Evolutionary conservation across 306 rosid genomes (phyloP).

Genomic region (Mucuna pruriens): DNA sequence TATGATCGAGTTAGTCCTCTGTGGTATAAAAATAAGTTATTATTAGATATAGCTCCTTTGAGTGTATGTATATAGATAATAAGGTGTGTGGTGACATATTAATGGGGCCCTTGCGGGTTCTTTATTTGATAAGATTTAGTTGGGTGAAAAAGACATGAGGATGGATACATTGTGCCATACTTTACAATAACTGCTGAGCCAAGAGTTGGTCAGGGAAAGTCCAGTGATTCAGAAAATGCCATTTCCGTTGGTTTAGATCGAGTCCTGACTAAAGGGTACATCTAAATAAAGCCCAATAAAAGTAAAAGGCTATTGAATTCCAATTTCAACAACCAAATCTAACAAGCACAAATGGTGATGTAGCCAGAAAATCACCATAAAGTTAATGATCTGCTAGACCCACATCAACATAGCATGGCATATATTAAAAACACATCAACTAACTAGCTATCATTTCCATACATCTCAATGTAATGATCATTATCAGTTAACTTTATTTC

Average conservation of each 20-base stretch:
- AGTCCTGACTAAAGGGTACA: slow-evolving; percentile 23
- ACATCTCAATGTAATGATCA: neutral
- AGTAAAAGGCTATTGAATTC: slow-evolving; percentile 28
- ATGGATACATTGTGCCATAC: slow-evolving; percentile 11
- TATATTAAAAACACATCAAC: slow-evolving; percentile 28
- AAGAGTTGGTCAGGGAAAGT: neutral
- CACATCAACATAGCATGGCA: too few species aligned
- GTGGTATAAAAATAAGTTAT: neutral
- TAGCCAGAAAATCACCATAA: slow-evolving; percentile 6
- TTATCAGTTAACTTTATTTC: neutral
- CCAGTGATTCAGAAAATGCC: slow-evolving; percentile 26
- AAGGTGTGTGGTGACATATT: neutral
- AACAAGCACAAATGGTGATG: slow-evolving; percentile 27
- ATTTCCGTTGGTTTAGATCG: neutral
- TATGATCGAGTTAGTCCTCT: neutral
- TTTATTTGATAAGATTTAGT: neutral
- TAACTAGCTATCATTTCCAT: neutral
- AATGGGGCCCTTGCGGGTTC: neutral
- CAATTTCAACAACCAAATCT: slow-evolving; percentile 38
- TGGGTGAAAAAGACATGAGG: slow-evolving; percentile 20
- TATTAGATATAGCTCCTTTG: neutral
- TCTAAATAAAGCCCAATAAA: neutral
- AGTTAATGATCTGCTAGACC: slow-evolving; percentile 34
- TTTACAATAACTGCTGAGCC: slow-evolving; percentile 25
- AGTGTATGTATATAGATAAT: neutral